Evolutionary conservation across 768 basidiomycete species (phyloP).

Genomic region (Lentinula guzmanii): DNA sequence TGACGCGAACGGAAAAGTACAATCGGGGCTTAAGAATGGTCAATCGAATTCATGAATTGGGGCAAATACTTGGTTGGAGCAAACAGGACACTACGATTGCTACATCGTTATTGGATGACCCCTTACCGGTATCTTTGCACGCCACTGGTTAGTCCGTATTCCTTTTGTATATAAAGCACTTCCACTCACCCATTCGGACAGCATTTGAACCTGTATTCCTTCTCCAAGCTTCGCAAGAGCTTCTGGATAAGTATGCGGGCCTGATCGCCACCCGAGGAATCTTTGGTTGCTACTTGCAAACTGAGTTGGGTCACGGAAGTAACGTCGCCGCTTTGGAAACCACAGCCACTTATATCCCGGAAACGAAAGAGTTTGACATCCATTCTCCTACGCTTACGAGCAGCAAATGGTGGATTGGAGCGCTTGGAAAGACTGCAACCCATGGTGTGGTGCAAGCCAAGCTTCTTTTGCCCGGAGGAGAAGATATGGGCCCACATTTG

Average conservation of each 20-base stretch:
- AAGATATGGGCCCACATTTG: conserved; percentile 65
- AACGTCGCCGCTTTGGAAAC: conserved; percentile 69
- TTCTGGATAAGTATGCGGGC: conserved; percentile 45
- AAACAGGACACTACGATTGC: conserved; percentile 41
- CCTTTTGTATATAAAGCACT: too few relatives aligned
- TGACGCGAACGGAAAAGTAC: conserved; percentile 53
- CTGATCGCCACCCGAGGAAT: conserved; percentile 52
- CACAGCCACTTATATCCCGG: conserved; percentile 68
- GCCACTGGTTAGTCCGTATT: conserved; percentile 14
- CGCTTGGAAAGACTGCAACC: conserved; percentile 63
- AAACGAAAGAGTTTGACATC: conserved; percentile 64
- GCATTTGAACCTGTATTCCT: conserved; percentile 67
- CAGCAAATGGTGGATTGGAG: conserved; percentile 82
- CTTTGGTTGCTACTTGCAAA: conserved; percentile 70
- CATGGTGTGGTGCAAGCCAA: conserved; percentile 76
- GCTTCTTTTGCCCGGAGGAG: conserved; percentile 55
- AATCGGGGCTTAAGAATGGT: conserved; percentile 47
- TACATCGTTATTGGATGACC: conserved; percentile 43
- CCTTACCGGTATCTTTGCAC: conserved; percentile 40
- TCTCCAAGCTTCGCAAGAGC: conserved; percentile 50
- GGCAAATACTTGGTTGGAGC: conserved; percentile 48
- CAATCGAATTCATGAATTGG: conserved; percentile 55
- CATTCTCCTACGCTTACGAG: conserved; percentile 71
- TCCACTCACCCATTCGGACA: conserved; percentile 10
- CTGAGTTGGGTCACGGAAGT: conserved; percentile 74